Evolutionary conservation across 331 rosid species (phyloP), one percentile per base, ranked within the genome.

Genomic region (Malus hybrid): DNA sequence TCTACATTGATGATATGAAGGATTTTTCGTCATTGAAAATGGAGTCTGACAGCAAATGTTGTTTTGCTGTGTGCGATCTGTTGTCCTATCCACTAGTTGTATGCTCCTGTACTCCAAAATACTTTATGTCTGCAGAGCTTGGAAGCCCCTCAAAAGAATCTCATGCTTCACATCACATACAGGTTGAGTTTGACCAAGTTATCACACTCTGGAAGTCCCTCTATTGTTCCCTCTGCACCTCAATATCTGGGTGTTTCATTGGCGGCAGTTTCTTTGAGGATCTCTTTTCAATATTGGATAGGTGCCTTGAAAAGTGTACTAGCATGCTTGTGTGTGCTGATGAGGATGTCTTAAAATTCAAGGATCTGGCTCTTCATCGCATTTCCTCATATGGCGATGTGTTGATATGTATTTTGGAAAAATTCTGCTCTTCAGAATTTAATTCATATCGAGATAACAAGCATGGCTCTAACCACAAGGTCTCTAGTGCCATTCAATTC

Each of bases 161-260:
- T 79, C 74, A 53, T 69, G 68, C 75, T 79, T 66, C 85, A 34
- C 62, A 53, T 34, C 86, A 72, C 77, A 63, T 75, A 61, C 83
- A 80, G 62, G 72, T 57, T 32, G 78, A 79, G 65, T 83, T 88
- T 78, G 91, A 84, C 48, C 79, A 81, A 61, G 78, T 86, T 72
- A 71, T 82, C 77, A 87, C 88, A 82, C 82, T 77, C n/a, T 93
- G 98, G 98, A 89, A 82, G 82, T 78, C 81, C 58, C 91, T 88
- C 68, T 86, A 88, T 83, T 82, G 78, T 67, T 86, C 86, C 80
- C 71, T 89, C 52, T 48, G 81, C 57, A 73, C 82, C 48, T 83
- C 86, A 42, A 79, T 78, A 76, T 74, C 74, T 68, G 81, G 83
- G 78, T 70, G 80, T 76, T 86, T 84, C 76, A 71, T 75, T 24